Evolutionary conservation across 2,329 filamentous ascomycete genomes (phyloP).

Genomic region (Zymoseptoria crescenta): DNA sequence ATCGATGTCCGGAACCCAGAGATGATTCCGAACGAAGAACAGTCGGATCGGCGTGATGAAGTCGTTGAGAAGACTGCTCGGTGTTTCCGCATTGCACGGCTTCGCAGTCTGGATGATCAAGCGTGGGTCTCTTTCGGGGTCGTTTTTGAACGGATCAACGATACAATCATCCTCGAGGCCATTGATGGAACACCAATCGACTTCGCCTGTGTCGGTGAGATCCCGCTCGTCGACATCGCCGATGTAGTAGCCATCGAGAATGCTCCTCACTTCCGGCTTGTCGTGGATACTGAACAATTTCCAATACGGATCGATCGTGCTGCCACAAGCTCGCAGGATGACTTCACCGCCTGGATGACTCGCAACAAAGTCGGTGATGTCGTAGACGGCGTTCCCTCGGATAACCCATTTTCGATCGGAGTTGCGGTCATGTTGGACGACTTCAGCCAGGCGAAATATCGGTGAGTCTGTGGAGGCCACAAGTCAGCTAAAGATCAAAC

Average conservation of each 20-base stretch:
- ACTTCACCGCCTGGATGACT: constrained; percentile 62
- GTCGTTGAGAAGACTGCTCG: constrained; percentile 40
- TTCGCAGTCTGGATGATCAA: constrained; percentile 47
- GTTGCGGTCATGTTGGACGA: constrained; percentile 29
- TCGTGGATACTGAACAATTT: constrained; percentile 64
- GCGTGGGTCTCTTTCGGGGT: constrained; percentile 46
- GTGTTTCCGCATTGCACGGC: constrained; percentile 57
- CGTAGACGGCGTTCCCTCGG: constrained; percentile 57
- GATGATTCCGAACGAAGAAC: constrained; percentile 56
- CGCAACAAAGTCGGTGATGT: constrained; percentile 61
- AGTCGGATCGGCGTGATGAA: constrained; percentile 50
- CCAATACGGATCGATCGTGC: constrained; percentile 61
- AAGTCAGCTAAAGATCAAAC: neutral
- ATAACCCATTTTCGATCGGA: constrained; percentile 56
- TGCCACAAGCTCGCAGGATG: constrained; percentile 58
- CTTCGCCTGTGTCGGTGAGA: constrained; percentile 47
- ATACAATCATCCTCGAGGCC: constrained; percentile 28
- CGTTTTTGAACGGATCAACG: constrained; percentile 53
- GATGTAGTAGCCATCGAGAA: constrained; percentile 57
- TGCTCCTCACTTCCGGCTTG: constrained; percentile 52
- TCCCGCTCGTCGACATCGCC: constrained; percentile 54
- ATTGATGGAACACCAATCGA: constrained; percentile 12
- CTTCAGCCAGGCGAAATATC: constrained; percentile 22
- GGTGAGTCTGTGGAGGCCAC: neutral
- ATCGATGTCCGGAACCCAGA: constrained; percentile 51